These are phyloP conservation scores for Aquilaria yunnanensis DNA, from an alignment of 345 rosid genomes.

Conservation along the genomic window DNA sequence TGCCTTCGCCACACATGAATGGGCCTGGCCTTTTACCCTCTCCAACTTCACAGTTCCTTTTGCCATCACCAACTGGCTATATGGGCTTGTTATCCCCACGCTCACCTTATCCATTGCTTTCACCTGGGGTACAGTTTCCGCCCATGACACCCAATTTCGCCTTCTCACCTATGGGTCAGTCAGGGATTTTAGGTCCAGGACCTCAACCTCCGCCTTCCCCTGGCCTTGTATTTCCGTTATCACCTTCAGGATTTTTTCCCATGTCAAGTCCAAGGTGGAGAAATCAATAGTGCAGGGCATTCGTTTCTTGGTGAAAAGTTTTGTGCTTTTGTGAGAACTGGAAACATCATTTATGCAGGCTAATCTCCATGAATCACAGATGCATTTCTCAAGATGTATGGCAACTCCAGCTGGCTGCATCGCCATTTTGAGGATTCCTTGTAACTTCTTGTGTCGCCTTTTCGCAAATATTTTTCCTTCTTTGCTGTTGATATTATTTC, in stretches of 20 bases:
- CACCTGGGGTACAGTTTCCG: slow-evolving; percentile 82
- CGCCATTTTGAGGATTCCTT: slow-evolving; percentile 13
- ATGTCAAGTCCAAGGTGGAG: slow-evolving; percentile 80
- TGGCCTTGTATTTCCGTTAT: slow-evolving; percentile 56
- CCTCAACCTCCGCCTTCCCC: slow-evolving; percentile 79
- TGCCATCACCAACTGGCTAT: slow-evolving; percentile 65
- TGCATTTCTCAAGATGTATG: slow-evolving; percentile 16
- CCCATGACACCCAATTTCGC: slow-evolving; percentile 65
- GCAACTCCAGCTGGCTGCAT: slow-evolving; percentile 18
- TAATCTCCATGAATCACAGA: slow-evolving; percentile 9
- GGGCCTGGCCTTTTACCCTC: slow-evolving; percentile 62
- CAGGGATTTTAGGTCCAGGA: slow-evolving; percentile 70
- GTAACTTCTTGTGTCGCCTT: neutral
- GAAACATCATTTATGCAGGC: slow-evolving; percentile 10
- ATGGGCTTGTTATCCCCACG: slow-evolving; percentile 59
- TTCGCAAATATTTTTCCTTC: slow-evolving; percentile 2
- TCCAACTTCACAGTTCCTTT: slow-evolving; percentile 75
- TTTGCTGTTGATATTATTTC: slow-evolving; percentile 14
- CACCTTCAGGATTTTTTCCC: slow-evolving; percentile 72
- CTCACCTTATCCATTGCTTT: slow-evolving; percentile 64
- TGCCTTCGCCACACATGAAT: slow-evolving; percentile 54
- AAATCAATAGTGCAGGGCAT: slow-evolving; percentile 29
- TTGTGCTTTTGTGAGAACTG: slow-evolving; percentile 15
- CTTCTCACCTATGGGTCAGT: slow-evolving; percentile 60
- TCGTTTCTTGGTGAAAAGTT: slow-evolving; percentile 8